Evolutionary conservation across 83 land plant genomes (phyloP), one percentile per base, ranked within the genome.

Genomic region (Isoetes engelmannii): DNA sequence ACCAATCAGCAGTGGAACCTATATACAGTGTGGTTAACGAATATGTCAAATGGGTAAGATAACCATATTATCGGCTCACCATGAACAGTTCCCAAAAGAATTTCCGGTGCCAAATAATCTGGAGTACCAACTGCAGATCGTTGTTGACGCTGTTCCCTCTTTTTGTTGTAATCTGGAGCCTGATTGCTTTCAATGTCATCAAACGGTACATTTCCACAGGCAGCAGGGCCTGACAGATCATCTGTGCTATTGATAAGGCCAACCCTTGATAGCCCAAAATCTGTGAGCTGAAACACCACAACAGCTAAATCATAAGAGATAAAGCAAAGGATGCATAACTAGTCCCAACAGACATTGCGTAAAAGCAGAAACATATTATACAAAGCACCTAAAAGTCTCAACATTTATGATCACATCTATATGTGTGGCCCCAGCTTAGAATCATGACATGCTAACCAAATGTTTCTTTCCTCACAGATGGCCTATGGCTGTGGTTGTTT

Each of bases 241-340:
- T 95, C 99, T 17, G 99, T 95, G 70, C 97, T 91, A 76, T 95
- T 88, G 70, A 95, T 95, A 18, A 95, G 91, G 80, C 99, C 99
- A 81, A 95, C 97, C 72, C 81, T 95, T 56, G 99, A 95, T 58
- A 95, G 91, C 57, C 99, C 99, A 79, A 95, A 95, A 75, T 95
- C 99, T 79, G 99, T 95, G 65, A 95, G 81, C 99, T 95, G 93
- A 58, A 42, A 57, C 51, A 42, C 61, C 43, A 59, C 37, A 73
- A 41, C 1, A 28, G 17, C 12, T 7, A 64, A 5, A 43, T 71
- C 41, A 71, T 54, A 3, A 12, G 13, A 51, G 13, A 51, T 15
- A 51, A 12, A 28, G 37, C 37, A 28, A 28, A 28, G n/a, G n/a
- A n/a, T n/a, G n/a, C n/a, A n/a, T n/a, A n/a, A n/a, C n/a, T n/a